A percentile compares a stretch with the other conserved stretches of the same genome.
Evolutionary conservation across 345 rosid species (phyloP).

Genomic region (Chamaenerion angustifolium): DNA sequence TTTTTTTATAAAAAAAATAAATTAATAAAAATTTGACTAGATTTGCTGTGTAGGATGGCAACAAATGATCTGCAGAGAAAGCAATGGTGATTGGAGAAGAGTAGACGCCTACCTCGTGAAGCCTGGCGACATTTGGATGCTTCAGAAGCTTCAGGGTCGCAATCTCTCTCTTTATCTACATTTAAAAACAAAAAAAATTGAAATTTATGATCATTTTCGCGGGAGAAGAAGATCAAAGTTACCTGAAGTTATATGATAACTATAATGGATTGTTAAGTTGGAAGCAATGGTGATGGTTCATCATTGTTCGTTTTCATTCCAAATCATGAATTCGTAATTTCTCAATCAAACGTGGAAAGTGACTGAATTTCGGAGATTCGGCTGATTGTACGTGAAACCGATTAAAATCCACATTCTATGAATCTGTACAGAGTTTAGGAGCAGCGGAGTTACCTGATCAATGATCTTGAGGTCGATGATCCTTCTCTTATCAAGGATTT

Average conservation of each 20-base stretch:
- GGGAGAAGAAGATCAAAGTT: neutral
- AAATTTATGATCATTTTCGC: neutral
- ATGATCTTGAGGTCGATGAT: constrained; percentile 60
- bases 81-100: neutral
- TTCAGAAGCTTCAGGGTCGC: constrained; percentile 72
- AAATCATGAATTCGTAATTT: too few relatives aligned
- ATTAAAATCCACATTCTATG: too few relatives aligned
- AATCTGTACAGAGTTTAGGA: too few relatives aligned
- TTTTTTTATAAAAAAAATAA: too few relatives aligned
- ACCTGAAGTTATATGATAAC: too few relatives aligned
- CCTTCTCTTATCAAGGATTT: constrained; percentile 62
- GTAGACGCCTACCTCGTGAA: constrained; percentile 46
- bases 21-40: too few relatives aligned
- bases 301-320: too few relatives aligned
- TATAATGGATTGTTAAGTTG: too few relatives aligned
- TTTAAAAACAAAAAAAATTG: neutral
- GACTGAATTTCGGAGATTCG: neutral
- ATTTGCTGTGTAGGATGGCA: neutral
- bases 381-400: too few relatives aligned
- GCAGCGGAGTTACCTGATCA: constrained; percentile 34
- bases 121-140: constrained; percentile 79
- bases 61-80: neutral
- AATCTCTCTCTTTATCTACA: constrained; percentile 86
- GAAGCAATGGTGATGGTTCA: too few relatives aligned
- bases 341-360: neutral